phyloP scores from a whole-genome alignment of 345 rosid genomes.

The Alliaria petiolata region DNA sequence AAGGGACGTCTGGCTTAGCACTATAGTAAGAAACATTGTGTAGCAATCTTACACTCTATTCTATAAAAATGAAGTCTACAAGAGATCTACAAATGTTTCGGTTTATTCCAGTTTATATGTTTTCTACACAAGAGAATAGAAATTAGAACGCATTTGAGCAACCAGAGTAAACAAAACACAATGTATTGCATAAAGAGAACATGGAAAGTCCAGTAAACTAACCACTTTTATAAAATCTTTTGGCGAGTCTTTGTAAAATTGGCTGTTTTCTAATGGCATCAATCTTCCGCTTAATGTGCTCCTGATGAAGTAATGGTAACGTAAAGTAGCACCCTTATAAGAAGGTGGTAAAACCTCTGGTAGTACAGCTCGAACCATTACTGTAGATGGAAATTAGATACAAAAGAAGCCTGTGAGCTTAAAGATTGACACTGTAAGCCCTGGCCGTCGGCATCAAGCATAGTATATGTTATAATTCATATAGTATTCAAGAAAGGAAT shows the following conservation, averaged over 20 bases:
- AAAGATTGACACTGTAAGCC: constrained; percentile 3
- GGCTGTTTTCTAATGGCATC: constrained; percentile 69
- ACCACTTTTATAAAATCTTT: constrained; percentile 66
- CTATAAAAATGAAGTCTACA: neutral
- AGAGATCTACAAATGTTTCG: too few relatives aligned
- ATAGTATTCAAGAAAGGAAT: constrained; percentile 15
- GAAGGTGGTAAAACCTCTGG: constrained; percentile 84
- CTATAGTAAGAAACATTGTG: constrained; percentile 7
- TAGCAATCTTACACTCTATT: neutral
- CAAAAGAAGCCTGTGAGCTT: constrained; percentile 14
- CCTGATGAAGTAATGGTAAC: constrained; percentile 78
- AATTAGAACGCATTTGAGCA: constrained; percentile 2
- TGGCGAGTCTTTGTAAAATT: constrained; percentile 36
- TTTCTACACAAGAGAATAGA: neutral
- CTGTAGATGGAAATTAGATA: constrained; percentile 42
- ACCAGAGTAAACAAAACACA: constrained; percentile 14
- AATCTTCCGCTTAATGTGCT: constrained; percentile 53
- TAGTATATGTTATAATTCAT: neutral
- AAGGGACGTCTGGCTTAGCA: neutral
- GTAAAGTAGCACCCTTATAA: constrained; percentile 78
- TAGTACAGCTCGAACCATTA: constrained; percentile 61
- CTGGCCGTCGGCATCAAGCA: constrained; percentile 5
- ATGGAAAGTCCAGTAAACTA: constrained; percentile 28
- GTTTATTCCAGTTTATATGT: neutral
- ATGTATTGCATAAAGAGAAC: constrained; percentile 10